A percentile compares a stretch with the other conserved stretches of the same genome.
Conservation (phyloP, 2,329 filamentous ascomycete species). For the Claviceps sp. region DNA sequence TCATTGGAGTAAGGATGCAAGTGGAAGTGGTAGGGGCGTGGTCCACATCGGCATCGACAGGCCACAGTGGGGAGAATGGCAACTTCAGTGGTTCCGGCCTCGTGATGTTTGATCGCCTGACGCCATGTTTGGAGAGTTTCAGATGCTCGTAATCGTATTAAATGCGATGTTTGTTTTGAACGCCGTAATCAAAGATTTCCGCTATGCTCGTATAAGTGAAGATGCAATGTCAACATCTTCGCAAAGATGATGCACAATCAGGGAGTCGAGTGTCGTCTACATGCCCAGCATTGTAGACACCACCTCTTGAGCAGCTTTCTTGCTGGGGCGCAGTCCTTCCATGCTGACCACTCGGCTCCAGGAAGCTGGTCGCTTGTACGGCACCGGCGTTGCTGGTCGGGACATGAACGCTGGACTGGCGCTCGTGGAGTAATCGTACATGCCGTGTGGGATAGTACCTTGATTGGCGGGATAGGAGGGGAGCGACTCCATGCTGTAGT, state of each 20-base stretch:
- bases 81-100: no score
- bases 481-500: slow-evolving; percentile 9
- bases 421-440: slow-evolving; percentile 16
- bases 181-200: no score
- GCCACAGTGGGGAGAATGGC: no score
- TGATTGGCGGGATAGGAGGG: slow-evolving; percentile 9
- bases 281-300: slow-evolving; percentile 14
- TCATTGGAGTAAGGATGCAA: no score
- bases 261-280: slow-evolving; percentile 5
- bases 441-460: slow-evolving; percentile 6
- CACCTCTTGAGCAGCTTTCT: slow-evolving; percentile 18
- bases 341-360: slow-evolving; percentile 25
- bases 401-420: slow-evolving; percentile 12
- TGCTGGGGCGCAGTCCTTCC: slow-evolving; percentile 23
- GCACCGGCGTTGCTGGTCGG: slow-evolving; percentile 24
- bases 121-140: no score
- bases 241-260: background rate
- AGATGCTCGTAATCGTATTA: no score
- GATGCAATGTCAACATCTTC: background rate
- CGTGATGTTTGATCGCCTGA: no score
- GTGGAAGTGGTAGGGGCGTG: no score
- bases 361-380: slow-evolving; percentile 25
- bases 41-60: no score
- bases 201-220: no score
- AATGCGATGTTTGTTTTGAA: no score